Base-by-base conservation (phyloP, 345 rosid species). In the Hibiscus tridactylites region DNA sequence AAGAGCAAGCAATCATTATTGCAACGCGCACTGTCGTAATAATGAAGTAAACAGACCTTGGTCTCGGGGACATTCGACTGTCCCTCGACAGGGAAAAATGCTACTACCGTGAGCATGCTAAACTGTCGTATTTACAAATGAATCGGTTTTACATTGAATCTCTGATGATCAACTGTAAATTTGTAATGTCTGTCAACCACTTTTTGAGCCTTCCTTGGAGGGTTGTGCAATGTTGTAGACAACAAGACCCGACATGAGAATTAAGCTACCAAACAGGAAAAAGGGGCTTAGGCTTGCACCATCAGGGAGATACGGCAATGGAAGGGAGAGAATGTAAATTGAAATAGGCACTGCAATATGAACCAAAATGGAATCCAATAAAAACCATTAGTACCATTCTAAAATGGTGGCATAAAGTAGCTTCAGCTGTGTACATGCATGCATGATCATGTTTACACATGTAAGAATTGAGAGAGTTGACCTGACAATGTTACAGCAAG, bases 271-370 rank as follows among this genome's bases (percentile, higher is more conserved):
- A 0, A 80, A 49, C 75, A 87, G 72, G 76, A 90, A 91, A 56
- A 81, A 78, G 28, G 92, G 87, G 81, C 97, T 88, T 82, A 91
- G 84, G 82, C 90, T 83, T 76, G 88, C 60, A 61, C 90, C 91
- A 53, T 83, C 88, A 0, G 88, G 96, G 19, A 89, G 89, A 83
- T 87, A 93, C 33, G 97, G 97, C 83, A 91, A 80, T 28, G 91
- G 96, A 72, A 80, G 89, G 19, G 96, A 91, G 59, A 93, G 82
- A 58, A 83, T 70, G 74, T 85, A 93, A 69, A 88, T 89, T 29
- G 94, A 76, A 44, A 89, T 16, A 26, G 94, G 98, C 73, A 93
- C 96, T 91, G 88, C 82, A 75, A 73, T 58, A 49, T 56, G 39
- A 52, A 62, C 61, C 33, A 58, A 19, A 29, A 0, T 12, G 33